Base-by-base conservation (phyloP, 2,329 filamentous ascomycete species). In the Malbranchea zuffiana region DNA sequence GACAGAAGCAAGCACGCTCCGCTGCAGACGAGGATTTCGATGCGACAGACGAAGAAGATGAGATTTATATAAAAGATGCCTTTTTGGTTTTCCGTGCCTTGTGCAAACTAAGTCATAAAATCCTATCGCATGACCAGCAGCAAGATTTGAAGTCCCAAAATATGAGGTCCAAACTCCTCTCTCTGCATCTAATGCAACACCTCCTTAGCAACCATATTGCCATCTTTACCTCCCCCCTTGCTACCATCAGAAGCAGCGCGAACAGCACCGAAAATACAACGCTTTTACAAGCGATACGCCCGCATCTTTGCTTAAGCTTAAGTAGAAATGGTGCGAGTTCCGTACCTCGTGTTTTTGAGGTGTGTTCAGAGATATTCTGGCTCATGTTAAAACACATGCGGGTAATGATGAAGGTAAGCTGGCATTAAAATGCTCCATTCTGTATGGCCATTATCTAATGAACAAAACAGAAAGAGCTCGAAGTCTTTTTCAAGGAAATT, bases 351-450 rank as follows among this genome's bases (percentile, higher is more conserved):
- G 86, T 98, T 0, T 98, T 96, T 52, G 88, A 96, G 54, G 85
- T 96, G 27, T 88, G 84, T 57, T 87, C 83, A 51, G 90, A 98
- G 58, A 93, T 96, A 19, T 98, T 98, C 57, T 98, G 87, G 86
- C 69, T 96, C 40, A 94, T 95, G 80, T 65, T 95, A 28, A 93
- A 92, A 57, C 81, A 85, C 50, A 82, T 98, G 75, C 77, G 92
- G 43, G 81, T 90, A 2, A 81, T 87, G 44, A 82, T 98, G 61
- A 98, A 98, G 78, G 80, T 81, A 52, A 42, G 70, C 61, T 8
- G 24, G 6, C 16, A 18, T 19, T 24, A n/a, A 12, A 6, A 26
- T 16, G 15, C 23, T 3, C 24, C 23, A 13, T 15, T 17, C 18
- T n/a, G 40, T 28, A n/a, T 30, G 4, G 16, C 17, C 13, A 17